A percentile compares a stretch with the other conserved stretches of the same genome.
Evolutionary conservation across 148 eudicot species (phyloP).

Genomic region (Selenicereus undatus): DNA sequence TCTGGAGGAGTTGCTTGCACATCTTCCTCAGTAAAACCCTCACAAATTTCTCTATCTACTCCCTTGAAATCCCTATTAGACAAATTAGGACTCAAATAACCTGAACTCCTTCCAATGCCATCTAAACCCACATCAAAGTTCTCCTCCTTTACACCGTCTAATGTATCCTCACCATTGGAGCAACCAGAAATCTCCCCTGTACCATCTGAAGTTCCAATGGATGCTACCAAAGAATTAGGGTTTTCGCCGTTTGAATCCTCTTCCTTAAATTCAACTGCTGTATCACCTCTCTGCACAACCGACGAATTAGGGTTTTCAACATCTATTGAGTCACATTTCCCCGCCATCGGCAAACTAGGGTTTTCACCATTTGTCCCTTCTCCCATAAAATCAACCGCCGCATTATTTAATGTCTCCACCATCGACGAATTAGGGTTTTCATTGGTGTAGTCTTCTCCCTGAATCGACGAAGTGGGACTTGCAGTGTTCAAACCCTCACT

Average conservation of each 20-base stretch:
- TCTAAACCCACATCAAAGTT: conserved; percentile 21
- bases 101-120: background rate
- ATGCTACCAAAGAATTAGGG: background rate
- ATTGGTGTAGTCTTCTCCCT: too few relatives aligned
- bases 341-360: too few relatives aligned
- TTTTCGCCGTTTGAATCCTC: background rate
- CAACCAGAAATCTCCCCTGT: background rate
- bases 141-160: conserved; percentile 1
- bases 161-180: background rate
- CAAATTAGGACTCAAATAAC: conserved; percentile 25
- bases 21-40: conserved; percentile 25
- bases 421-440: too few relatives aligned
- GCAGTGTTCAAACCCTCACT: background rate
- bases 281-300: too few relatives aligned
- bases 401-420: too few relatives aligned
- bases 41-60: conserved; percentile 1
- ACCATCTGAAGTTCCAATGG: background rate
- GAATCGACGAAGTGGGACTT: too few relatives aligned
- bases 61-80: background rate
- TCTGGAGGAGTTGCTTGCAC: conserved; percentile 57
- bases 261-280: too few relatives aligned
- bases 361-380: too few relatives aligned
- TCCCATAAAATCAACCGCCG: too few relatives aligned
- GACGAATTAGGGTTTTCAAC: too few relatives aligned
- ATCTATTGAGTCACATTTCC: too few relatives aligned